Evolutionary conservation across 129 eudicot genomes (phyloP).

Genomic region (Lactuca saligna): DNA sequence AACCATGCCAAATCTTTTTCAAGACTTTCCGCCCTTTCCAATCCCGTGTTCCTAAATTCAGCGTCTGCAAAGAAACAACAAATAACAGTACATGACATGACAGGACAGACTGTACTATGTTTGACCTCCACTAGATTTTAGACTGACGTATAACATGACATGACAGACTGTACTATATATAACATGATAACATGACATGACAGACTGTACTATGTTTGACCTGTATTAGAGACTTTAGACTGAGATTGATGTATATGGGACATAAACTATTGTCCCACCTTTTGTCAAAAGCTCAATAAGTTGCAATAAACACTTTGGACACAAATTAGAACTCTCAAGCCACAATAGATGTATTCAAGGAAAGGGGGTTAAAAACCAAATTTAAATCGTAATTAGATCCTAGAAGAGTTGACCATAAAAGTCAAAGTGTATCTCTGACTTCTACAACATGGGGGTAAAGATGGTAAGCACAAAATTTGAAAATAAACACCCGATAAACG

Average conservation of each 20-base stretch:
- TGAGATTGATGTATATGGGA: too few relatives aligned
- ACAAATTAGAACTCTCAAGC: background rate
- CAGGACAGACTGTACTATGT: background rate
- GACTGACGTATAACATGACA: too few relatives aligned
- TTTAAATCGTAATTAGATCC: background rate
- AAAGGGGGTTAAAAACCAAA: background rate
- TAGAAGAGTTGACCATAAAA: background rate
- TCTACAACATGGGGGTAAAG: background rate
- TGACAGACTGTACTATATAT: background rate
- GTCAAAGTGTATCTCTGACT: background rate
- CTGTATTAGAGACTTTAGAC: too few relatives aligned
- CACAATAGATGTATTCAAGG: constrained; percentile 1
- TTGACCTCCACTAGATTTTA: too few relatives aligned
- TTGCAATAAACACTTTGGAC: background rate
- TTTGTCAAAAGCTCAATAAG: too few relatives aligned
- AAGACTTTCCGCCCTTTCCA: constrained; percentile 74
- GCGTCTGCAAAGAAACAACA: constrained; percentile 55
- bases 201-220: background rate
- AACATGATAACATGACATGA: background rate
- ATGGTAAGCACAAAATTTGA: too few relatives aligned
- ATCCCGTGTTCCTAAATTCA: constrained; percentile 83
- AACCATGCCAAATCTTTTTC: constrained; percentile 90
- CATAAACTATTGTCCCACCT: too few relatives aligned
- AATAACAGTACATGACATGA: background rate
- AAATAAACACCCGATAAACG: too few relatives aligned